Conservation (phyloP, 768 basidiomycete genomes). For the Trametes cubensis region DNA sequence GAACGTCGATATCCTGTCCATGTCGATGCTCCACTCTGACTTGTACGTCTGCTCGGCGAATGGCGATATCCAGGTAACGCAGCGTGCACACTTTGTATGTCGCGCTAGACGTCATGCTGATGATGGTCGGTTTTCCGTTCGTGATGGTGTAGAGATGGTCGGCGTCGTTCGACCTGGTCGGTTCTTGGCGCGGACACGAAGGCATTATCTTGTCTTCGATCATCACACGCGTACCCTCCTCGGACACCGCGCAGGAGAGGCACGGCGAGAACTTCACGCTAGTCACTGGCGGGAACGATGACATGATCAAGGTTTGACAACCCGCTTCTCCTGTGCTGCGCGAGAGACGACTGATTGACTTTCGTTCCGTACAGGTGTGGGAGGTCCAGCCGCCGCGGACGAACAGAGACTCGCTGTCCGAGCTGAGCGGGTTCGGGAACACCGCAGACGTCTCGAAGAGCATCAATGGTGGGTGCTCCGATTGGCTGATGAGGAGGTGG, state of each 20-base stretch:
- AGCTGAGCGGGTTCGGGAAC: conserved; percentile 14
- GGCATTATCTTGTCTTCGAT: conserved; percentile 84
- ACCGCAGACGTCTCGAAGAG: conserved; percentile 14
- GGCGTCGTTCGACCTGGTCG: conserved; percentile 80
- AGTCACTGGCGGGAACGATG: conserved; percentile 87
- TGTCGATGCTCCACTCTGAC: conserved; percentile 66
- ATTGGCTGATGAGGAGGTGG: background rate
- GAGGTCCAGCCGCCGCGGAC: conserved; percentile 35
- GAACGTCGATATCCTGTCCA: conserved; percentile 80
- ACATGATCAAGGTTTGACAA: conserved; percentile 69
- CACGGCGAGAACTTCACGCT: conserved; percentile 38
- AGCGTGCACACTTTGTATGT: background rate
- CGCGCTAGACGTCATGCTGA: background rate
- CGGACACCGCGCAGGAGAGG: background rate
- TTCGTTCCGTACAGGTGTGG: conserved; percentile 39
- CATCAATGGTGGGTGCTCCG: conserved; percentile 10
- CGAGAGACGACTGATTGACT: background rate
- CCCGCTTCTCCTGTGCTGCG: background rate
- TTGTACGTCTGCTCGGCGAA: conserved; percentile 55
- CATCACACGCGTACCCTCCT: conserved; percentile 42
- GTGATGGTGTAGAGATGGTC: conserved; percentile 65
- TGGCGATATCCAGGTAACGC: conserved; percentile 65
- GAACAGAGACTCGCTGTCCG: conserved; percentile 2
- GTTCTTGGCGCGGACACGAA: conserved; percentile 79
- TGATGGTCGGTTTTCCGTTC: background rate